Evolutionary conservation across 768 basidiomycete genomes (phyloP).

Genomic region (Rhizopogon vinicolor): DNA sequence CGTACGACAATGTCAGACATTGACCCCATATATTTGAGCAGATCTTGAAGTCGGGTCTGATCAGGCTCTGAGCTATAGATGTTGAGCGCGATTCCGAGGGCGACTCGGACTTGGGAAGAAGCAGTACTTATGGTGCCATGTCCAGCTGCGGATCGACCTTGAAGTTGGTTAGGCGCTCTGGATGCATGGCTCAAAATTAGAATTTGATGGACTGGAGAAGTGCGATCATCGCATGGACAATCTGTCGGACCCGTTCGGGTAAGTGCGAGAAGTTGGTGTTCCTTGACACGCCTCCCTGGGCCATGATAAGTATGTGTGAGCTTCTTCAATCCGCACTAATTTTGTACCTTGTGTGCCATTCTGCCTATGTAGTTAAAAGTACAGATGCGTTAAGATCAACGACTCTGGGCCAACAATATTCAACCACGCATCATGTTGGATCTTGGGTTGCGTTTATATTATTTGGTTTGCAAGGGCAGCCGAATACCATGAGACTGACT

Average conservation of each 20-base stretch:
- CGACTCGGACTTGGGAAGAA: background rate
- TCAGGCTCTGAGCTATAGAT: background rate
- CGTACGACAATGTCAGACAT: background rate
- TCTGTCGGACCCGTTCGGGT: background rate
- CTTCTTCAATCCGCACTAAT: no score
- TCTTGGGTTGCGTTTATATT: no score
- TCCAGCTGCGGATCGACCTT: no score
- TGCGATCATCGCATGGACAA: background rate
- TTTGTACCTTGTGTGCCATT: no score
- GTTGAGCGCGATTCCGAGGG: background rate
- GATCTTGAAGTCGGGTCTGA: background rate
- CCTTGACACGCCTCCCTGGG: background rate
- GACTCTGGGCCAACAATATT: no score
- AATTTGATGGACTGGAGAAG: background rate
- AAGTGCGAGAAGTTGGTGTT: background rate
- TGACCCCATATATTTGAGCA: background rate
- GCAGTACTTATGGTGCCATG: no score
- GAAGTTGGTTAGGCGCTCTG: background rate
- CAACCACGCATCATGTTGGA: no score
- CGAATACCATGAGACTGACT: background rate
- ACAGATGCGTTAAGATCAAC: no score
- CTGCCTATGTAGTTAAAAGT: no score
- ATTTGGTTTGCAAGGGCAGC: no score
- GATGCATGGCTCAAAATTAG: background rate
- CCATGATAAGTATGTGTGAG: no score